Evolutionary conservation across 345 rosid species (phyloP).

Genomic region (Triadica sebifera): DNA sequence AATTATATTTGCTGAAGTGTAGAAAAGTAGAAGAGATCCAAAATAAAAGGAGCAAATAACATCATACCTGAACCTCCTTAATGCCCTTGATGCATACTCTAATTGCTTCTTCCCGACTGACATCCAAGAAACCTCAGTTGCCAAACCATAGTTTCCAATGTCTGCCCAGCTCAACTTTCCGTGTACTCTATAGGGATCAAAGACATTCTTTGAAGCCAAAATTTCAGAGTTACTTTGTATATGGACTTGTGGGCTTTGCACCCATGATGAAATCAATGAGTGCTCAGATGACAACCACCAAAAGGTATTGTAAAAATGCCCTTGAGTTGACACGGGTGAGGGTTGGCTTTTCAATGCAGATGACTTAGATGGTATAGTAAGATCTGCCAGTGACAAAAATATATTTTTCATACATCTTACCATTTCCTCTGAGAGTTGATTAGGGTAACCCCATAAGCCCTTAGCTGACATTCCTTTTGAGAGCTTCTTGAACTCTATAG

Average conservation of each 20-base stretch:
- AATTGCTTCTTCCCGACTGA: slow-evolving; percentile 29
- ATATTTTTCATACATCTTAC: slow-evolving; percentile 30
- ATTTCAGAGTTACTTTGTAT: slow-evolving; percentile 22
- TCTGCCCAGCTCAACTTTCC: slow-evolving; percentile 33
- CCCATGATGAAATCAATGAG: slow-evolving; percentile 26
- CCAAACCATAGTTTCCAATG: slow-evolving; percentile 27
- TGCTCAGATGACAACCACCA: slow-evolving; percentile 41
- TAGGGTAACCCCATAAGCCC: slow-evolving; percentile 26
- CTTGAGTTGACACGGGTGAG: slow-evolving; percentile 35
- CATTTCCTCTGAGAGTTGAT: slow-evolving; percentile 32
- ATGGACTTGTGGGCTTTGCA: slow-evolving; percentile 27
- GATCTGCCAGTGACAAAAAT: slow-evolving; percentile 23
- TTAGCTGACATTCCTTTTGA: slow-evolving; percentile 50
- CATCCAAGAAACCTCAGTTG: slow-evolving; percentile 32
- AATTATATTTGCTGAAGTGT: background rate
- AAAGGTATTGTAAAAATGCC: slow-evolving; percentile 46
- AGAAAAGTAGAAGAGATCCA: too few species aligned
- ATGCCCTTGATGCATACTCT: slow-evolving; percentile 28
- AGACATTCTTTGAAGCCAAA: slow-evolving; percentile 23
- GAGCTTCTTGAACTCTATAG: slow-evolving; percentile 38
- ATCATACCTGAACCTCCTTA: slow-evolving; percentile 30
- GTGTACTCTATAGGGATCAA: slow-evolving; percentile 27
- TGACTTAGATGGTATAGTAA: slow-evolving; percentile 19
- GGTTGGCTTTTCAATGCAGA: slow-evolving; percentile 44
- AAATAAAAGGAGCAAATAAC: background rate